Percentiles rank a stretch among this genome's conserved stretches.
Conservation (phyloP, 306 rosid genomes). For the Coriaria nepalensis region DNA sequence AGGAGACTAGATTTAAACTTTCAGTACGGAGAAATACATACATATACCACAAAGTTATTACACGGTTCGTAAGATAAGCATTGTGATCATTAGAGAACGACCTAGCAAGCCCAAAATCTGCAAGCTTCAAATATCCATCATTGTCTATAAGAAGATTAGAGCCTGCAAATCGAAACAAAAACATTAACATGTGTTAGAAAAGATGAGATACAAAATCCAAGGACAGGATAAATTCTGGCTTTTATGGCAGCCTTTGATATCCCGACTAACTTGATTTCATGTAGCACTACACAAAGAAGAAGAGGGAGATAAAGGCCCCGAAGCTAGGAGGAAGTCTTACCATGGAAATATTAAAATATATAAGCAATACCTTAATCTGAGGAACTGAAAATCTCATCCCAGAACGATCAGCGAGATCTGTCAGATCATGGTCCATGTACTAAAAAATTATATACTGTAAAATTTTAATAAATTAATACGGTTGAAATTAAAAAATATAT, state of each 20-base stretch:
- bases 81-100: slow-evolving; percentile 45
- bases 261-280: slow-evolving; percentile 39
- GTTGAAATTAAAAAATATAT: no score
- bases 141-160: slow-evolving; percentile 44
- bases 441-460: slow-evolving; percentile 45
- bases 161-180: slow-evolving; percentile 19
- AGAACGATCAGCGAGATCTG: slow-evolving; percentile 45
- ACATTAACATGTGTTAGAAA: slow-evolving; percentile 3
- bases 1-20: not conserved
- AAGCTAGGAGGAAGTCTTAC: not conserved
- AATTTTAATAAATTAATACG: no score
- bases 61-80: slow-evolving; percentile 48
- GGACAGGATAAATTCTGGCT: not conserved
- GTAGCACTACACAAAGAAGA: slow-evolving; percentile 25
- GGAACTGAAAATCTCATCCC: slow-evolving; percentile 49
- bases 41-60: slow-evolving; percentile 47
- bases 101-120: slow-evolving; percentile 49
- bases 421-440: slow-evolving; percentile 49
- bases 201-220: not conserved
- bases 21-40: slow-evolving; percentile 6
- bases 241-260: slow-evolving; percentile 30
- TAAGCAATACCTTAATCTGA: slow-evolving; percentile 30
- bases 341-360: not conserved
- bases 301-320: no score
- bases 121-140: slow-evolving; percentile 47